Evolutionary conservation across 345 rosid species (phyloP).

Genomic region (Linum lewisii): DNA sequence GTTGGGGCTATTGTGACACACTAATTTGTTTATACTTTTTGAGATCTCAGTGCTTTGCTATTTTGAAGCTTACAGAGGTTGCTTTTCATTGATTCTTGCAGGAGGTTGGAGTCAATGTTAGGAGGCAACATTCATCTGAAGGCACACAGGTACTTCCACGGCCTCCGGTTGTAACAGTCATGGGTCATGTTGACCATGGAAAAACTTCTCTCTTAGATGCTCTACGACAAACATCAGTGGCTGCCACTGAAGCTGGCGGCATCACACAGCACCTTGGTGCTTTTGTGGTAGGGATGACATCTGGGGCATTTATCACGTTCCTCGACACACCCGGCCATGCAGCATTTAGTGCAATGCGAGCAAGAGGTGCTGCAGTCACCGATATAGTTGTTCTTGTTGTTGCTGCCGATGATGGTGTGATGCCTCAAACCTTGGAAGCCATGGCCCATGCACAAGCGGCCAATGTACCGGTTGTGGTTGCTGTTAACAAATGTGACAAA

Average conservation of each 20-base stretch:
- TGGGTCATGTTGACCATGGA: conserved; percentile 99
- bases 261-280: conserved; percentile 98
- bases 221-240: conserved; percentile 73
- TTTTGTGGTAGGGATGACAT: conserved; percentile 75
- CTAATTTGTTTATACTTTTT: background rate
- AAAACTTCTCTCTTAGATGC: conserved; percentile 93
- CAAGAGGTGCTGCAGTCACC: conserved; percentile 94
- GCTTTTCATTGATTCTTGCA: conserved; percentile 20
- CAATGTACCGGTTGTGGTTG: conserved; percentile 83
- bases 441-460: conserved; percentile 82
- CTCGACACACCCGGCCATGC: conserved; percentile 96
- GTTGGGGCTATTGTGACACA: background rate
- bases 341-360: conserved; percentile 91
- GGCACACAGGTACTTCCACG: conserved; percentile 58
- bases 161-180: conserved; percentile 79
- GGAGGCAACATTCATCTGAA: conserved; percentile 64
- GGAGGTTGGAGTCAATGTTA: conserved; percentile 70
- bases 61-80: conserved; percentile 6
- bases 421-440: conserved; percentile 97
- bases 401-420: conserved; percentile 96
- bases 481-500: conserved; percentile 86
- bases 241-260: conserved; percentile 92
- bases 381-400: conserved; percentile 91
- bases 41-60: background rate
- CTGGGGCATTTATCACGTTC: conserved; percentile 84